A percentile compares a stretch with the other conserved stretches of the same genome.
Conservation (phyloP, 1,284 basidiomycete species). For the Pascua guehoae region DNA sequence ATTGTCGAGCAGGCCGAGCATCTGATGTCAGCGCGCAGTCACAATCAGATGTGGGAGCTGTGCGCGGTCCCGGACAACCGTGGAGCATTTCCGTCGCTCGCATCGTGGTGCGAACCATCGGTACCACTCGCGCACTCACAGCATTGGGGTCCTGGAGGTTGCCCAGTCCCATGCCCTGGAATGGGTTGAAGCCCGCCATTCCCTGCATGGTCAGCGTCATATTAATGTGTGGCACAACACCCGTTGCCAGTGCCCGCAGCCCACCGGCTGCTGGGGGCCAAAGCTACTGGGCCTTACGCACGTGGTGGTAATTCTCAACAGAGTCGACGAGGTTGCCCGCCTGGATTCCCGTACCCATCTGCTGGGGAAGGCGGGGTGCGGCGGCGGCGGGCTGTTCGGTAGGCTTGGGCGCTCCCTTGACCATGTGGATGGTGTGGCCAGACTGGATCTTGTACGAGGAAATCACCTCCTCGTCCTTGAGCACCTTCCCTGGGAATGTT, state of each 20-base stretch:
- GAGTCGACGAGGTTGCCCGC: constrained; percentile 57
- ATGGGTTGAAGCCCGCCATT: constrained; percentile 70
- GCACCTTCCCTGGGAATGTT: constrained; percentile 43
- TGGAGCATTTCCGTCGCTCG: too few relatives aligned
- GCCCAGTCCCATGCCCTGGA: constrained; percentile 70
- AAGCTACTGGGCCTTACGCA: constrained; percentile 13
- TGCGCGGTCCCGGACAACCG: too few relatives aligned
- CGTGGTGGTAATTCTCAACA: constrained; percentile 45
- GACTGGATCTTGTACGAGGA: constrained; percentile 74
- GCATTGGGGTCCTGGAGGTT: constrained; percentile 88
- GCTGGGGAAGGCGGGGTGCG: constrained; percentile 58
- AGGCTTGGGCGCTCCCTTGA: constrained; percentile 72
- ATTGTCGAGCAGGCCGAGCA: constrained; percentile 77
- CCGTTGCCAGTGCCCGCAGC: too few relatives aligned
- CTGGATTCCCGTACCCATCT: constrained; percentile 80
- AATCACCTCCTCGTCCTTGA: constrained; percentile 75
- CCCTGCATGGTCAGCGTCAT: constrained; percentile 28
- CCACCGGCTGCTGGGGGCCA: background rate
- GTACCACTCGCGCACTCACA: constrained; percentile 52
- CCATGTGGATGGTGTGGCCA: constrained; percentile 86
- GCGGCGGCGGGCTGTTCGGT: constrained; percentile 38
- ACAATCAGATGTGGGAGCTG: too few relatives aligned
- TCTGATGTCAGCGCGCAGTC: constrained; percentile 49
- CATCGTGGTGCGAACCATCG: too few relatives aligned
- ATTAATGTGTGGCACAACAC: too few relatives aligned